phyloP scores from a whole-genome alignment of 2,329 filamentous ascomycete genomes.

The Penicillium sp. region DNA sequence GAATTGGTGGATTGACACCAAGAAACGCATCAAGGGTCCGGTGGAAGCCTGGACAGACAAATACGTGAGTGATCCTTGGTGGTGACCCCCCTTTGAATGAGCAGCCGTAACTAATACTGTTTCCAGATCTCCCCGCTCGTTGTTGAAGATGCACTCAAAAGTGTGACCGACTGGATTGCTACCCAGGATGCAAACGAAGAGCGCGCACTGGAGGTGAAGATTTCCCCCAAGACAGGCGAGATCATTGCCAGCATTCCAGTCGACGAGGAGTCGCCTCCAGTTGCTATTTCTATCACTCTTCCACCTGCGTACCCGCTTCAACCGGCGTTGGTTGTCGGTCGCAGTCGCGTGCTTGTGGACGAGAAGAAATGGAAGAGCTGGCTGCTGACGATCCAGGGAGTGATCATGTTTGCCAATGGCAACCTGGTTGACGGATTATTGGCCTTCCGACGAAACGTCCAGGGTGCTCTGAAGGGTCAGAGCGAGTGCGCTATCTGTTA shows the following conservation, averaged over 20 bases:
- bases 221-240: constrained; percentile 69
- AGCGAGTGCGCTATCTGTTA: constrained; percentile 97
- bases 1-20: constrained; percentile 78
- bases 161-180: constrained; percentile 41
- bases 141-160: constrained; percentile 39
- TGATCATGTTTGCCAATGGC: constrained; percentile 90
- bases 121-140: constrained; percentile 43
- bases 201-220: constrained; percentile 60
- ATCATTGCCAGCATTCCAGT: constrained; percentile 81
- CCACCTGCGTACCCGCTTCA: constrained; percentile 81
- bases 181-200: constrained; percentile 52
- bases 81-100: neutral
- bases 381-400: constrained; percentile 83
- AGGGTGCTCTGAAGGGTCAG: constrained; percentile 85
- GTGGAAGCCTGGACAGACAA: constrained; percentile 84
- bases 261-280: constrained; percentile 79
- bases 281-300: constrained; percentile 76
- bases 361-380: constrained; percentile 92
- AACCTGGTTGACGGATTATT: constrained; percentile 82
- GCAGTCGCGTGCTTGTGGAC: constrained; percentile 80
- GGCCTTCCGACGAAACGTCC: constrained; percentile 82
- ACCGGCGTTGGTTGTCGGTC: constrained; percentile 68
- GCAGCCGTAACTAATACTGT: constrained; percentile 8
- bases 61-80: constrained; percentile 65
- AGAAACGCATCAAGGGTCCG: constrained; percentile 72